Base-by-base conservation (phyloP, 192 early-diverging fungal species). In the Chytriomyces confervae region DNA sequence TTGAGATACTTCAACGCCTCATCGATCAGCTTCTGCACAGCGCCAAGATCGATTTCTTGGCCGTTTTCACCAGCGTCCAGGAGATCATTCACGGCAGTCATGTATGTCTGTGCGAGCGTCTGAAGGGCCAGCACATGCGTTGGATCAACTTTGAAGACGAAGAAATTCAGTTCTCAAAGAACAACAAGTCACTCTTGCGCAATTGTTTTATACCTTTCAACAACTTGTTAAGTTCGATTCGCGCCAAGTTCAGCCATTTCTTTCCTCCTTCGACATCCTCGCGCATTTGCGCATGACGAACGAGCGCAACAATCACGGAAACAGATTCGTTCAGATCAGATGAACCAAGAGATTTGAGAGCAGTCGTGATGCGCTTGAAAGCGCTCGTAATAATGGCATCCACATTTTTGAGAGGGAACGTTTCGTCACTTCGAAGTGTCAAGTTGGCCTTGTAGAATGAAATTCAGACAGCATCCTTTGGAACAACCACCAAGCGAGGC, bases 161-260 rank as follows among this genome's bases (percentile, higher is more conserved):
- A 8, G 29, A 57, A 64, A 27, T 18, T 64, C 62, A 64, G 10
- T 24, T 11, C 16, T 18, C 62, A 27, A 11, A 7, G 16, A 29
- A 18, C 27, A 11, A 18, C 5, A 27, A 29, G 3, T 65, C 3
- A 65, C 20, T 16, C 57, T n/a, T 13, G 29, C 63, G 29, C 27
- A 68, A 47, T 20, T 13, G 45, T 48, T 47, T 23, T 24, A 6
- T n/a, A 68, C 66, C 29, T 60, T 74, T 61, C 72, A 74, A 6
- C 45, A 74, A 47, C 46, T 74, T 74, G 47, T 74, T 74, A 6
- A 74, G 27, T 46, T 74, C 72, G 29, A 74, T 29, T 62, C 72
- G 72, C 7, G 62, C 53, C n/a, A 45, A 18, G 45, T 74, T 74
- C 45, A 63, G 44, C 72, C 72, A 74, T 61, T 74, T 74, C 44